Base-by-base conservation (phyloP, 2,329 filamentous ascomycete species). In the Elsinoe australis region DNA sequence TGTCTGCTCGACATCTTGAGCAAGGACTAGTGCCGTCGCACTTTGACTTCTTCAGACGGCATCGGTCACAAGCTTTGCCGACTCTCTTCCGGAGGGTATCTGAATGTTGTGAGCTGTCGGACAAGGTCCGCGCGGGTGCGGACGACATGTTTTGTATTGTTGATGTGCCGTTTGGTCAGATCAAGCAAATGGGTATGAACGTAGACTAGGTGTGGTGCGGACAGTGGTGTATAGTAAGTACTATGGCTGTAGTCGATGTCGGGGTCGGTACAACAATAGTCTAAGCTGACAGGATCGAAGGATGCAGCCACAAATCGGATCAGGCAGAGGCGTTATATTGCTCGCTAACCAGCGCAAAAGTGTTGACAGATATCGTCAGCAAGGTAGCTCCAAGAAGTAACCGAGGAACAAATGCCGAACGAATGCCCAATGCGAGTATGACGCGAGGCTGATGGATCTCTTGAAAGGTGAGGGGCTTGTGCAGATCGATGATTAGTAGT, bases 11-110 rank as follows among this genome's bases (percentile, higher is more conserved):
- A 64, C 79, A 82, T 51, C 79, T 68, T 55, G 72, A 72, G 66
- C 79, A 82, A 14, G 78, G 78, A 55, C 68, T 75, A 29, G 73
- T 69, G 54, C 79, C 79, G 59, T 82, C 78, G 63, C 79, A 82
- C 74, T 82, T 82, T 60, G 78, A 81, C 61, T 82, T 82, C 65
- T 82, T 82, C 50, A 81, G 57, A 39, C 79, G 71, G 66, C 79
- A 82, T 51, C 79, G 71, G 63, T 82, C 79, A 63, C 79, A 82
- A 18, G 79, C 79, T 65, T 82, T 82, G 62, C 79, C 79, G 31
- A 82, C 79, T 58, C 79, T 70, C 65, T 82, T 82, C 55, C 78
- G 64, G 51, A 71, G 69, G 54, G 70, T 72, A 39, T 54, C 52
- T 35, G 53, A 65, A 28, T 48, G 45, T 36, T 48, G 45, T 22